Evolutionary conservation across 1,284 basidiomycete genomes (phyloP).

Genomic region (Pholiota adiposa): DNA sequence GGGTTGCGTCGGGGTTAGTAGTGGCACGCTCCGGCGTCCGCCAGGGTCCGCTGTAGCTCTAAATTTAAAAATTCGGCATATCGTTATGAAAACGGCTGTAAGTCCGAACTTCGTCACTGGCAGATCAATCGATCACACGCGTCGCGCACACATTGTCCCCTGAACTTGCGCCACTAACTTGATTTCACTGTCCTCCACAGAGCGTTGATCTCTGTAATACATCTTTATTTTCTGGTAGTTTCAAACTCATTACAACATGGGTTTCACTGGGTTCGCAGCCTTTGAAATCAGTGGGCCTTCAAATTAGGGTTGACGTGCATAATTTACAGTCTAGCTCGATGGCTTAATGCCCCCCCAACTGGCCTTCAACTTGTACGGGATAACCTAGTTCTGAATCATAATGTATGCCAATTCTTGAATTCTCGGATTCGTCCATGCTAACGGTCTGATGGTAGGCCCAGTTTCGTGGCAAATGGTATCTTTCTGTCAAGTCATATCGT

Average conservation of each 20-base stretch:
- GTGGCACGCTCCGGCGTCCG: no score
- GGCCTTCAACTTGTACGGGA: slow-evolving; percentile 68
- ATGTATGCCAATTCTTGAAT: slow-evolving; percentile 34
- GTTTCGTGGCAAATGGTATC: slow-evolving; percentile 63
- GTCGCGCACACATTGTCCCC: no score
- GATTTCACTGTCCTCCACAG: no score
- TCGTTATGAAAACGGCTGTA: no score
- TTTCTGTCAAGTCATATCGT: slow-evolving; percentile 73
- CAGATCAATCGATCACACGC: no score
- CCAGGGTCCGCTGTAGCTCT: no score
- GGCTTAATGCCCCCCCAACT: slow-evolving; percentile 76
- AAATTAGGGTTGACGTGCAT: neutral
- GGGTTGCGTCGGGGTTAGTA: no score
- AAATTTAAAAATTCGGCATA: no score
- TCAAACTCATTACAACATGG: slow-evolving; percentile 43
- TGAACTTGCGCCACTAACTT: neutral
- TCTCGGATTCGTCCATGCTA: neutral
- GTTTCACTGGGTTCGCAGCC: slow-evolving; percentile 59
- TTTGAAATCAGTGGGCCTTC: neutral
- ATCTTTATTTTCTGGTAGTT: neutral
- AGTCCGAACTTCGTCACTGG: no score
- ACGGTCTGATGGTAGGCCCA: slow-evolving; percentile 46
- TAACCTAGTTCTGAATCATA: slow-evolving; percentile 72
- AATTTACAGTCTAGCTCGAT: slow-evolving; percentile 65
- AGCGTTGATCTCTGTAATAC: no score